Evolutionary conservation across 768 basidiomycete genomes (phyloP).

Genomic region (Podaxis sp.): DNA sequence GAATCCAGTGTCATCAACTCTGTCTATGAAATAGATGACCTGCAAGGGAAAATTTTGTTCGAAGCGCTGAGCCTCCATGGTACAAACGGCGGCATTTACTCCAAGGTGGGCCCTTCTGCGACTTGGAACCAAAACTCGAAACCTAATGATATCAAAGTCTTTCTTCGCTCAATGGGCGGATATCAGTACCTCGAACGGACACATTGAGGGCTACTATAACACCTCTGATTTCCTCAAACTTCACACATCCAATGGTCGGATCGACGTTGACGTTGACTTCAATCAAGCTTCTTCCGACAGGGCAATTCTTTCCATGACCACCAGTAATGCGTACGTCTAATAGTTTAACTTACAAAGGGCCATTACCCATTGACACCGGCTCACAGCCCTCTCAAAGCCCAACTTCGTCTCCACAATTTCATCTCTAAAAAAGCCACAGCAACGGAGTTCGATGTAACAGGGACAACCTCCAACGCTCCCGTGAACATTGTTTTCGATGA

Average conservation of each 20-base stretch:
- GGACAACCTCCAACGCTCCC: not conserved
- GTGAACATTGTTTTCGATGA: slow-evolving; percentile 5
- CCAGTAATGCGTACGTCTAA: slow-evolving; percentile 4
- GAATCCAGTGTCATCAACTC: slow-evolving; percentile 6
- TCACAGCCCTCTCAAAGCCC: slow-evolving; percentile 6
- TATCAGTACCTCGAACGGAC: slow-evolving; percentile 4
- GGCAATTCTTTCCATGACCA: slow-evolving; percentile 3
- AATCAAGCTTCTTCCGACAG: not conserved
- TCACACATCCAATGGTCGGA: slow-evolving; percentile 1
- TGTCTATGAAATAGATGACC: slow-evolving; percentile 1
- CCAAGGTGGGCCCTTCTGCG: not conserved
- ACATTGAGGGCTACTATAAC: slow-evolving; percentile 6
- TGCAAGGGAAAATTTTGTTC: slow-evolving; percentile 6
- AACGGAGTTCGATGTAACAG: not conserved
- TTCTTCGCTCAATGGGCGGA: slow-evolving; percentile 6
- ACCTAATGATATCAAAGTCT: not conserved
- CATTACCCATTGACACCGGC: not conserved
- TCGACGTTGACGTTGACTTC: slow-evolving; percentile 12
- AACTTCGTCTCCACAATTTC: slow-evolving; percentile 1
- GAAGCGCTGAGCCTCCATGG: slow-evolving; percentile 4
- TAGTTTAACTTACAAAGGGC: not conserved
- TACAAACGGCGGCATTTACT: slow-evolving; percentile 5
- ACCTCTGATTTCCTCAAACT: slow-evolving; percentile 5
- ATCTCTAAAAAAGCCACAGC: not conserved
- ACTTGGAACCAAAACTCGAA: not conserved